These are phyloP conservation scores for Ogataea trehaloabstinens DNA, from an alignment of 805 yeast species.

Conservation along the genomic window DNA sequence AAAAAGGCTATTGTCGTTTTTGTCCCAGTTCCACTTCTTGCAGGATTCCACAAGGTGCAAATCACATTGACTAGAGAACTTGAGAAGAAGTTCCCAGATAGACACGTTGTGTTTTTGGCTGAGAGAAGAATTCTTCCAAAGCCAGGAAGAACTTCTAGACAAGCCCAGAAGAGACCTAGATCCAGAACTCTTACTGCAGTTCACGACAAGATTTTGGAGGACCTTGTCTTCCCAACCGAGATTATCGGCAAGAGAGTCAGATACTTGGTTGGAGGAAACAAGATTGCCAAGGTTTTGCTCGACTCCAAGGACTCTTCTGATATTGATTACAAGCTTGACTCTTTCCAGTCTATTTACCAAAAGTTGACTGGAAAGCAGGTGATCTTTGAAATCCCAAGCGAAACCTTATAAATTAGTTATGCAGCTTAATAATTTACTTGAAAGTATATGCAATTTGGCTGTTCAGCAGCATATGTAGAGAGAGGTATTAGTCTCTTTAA, in stretches of 20 bases:
- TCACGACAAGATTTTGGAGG: slow-evolving; percentile 98
- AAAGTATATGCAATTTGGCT: too few relatives aligned
- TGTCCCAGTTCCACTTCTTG: slow-evolving; percentile 94
- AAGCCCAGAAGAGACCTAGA: slow-evolving; percentile 98
- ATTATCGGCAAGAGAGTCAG: slow-evolving; percentile 98
- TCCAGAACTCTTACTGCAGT: slow-evolving; percentile 99
- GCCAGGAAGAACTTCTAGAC: slow-evolving; percentile 95
- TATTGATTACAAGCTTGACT: slow-evolving; percentile 98
- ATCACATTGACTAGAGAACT: slow-evolving; percentile 97
- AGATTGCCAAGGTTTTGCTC: slow-evolving; percentile 94
- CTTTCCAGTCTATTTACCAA: slow-evolving; percentile 97
- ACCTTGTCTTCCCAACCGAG: slow-evolving; percentile 99
- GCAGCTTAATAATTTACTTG: not conserved
- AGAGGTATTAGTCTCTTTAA: too few relatives aligned
- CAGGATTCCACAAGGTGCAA: slow-evolving; percentile 96
- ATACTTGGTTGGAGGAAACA: slow-evolving; percentile 98
- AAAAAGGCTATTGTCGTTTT: slow-evolving; percentile 97
- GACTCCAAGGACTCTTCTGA: slow-evolving; percentile 97
- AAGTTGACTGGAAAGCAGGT: slow-evolving; percentile 99
- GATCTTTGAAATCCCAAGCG: slow-evolving; percentile 88
- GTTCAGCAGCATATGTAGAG: not conserved
- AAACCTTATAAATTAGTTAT: slow-evolving; percentile 38
- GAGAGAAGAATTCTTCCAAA: slow-evolving; percentile 99
- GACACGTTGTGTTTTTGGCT: slow-evolving; percentile 98
- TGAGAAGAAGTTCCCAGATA: slow-evolving; percentile 99